These are phyloP conservation scores for Annulohypoxylon maeteangense DNA, from an alignment of 495 filamentous ascomycete genomes.

Conservation along the genomic window DNA sequence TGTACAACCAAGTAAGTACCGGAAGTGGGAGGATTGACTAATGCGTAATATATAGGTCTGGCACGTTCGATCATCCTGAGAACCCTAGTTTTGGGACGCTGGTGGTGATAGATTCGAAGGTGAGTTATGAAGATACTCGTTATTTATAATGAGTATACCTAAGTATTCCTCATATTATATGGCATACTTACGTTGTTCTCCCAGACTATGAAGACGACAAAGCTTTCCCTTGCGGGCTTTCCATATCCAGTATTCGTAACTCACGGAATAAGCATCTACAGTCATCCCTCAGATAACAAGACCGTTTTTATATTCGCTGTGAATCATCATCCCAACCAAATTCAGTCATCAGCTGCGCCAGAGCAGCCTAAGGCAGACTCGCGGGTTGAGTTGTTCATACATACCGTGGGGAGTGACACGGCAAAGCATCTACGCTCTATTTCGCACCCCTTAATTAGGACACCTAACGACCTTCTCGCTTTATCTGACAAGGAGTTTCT, in stretches of 20 bases:
- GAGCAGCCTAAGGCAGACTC: constrained; percentile 55
- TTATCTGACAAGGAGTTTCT: constrained; percentile 61
- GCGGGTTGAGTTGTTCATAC: constrained; percentile 69
- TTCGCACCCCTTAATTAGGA: constrained; percentile 61
- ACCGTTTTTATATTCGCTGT: constrained; percentile 70
- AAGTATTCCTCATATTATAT: not conserved
- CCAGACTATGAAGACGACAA: constrained; percentile 62
- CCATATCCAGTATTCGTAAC: constrained; percentile 62
- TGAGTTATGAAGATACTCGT: constrained; percentile 20
- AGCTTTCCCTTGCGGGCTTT: constrained; percentile 63
- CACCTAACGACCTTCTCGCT: constrained; percentile 70
- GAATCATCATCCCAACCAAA: constrained; percentile 66
- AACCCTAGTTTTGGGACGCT: constrained; percentile 27
- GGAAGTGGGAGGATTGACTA: not conserved
- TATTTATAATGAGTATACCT: not conserved
- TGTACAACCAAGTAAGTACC: not conserved
- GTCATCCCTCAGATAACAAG: constrained; percentile 52
- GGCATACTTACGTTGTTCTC: not conserved
- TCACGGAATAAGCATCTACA: constrained; percentile 69
- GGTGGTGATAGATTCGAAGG: constrained; percentile 64
- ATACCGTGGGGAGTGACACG: constrained; percentile 51
- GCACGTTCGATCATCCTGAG: constrained; percentile 26
- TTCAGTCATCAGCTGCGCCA: constrained; percentile 40
- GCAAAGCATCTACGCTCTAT: constrained; percentile 56
- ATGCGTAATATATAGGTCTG: constrained; percentile 11